These are phyloP conservation scores for Canavalia ensiformis DNA, from an alignment of 306 rosid genomes.

Conservation along the genomic window DNA sequence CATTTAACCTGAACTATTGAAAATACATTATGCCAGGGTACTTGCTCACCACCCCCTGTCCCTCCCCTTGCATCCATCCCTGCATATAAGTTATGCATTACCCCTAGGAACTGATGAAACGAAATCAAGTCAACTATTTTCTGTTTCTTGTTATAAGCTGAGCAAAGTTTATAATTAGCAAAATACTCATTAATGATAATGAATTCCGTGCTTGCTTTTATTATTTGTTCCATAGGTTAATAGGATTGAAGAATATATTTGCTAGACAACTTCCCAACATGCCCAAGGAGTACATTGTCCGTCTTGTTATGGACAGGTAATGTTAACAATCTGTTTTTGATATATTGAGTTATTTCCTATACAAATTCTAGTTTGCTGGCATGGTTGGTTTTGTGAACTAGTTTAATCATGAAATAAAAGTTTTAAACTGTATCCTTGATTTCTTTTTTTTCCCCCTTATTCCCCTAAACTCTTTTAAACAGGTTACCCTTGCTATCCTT, in stretches of 20 bases:
- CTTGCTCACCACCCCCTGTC: background rate
- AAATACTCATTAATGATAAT: slow-evolving; percentile 24
- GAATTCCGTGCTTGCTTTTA: slow-evolving; percentile 44
- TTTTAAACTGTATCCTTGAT: slow-evolving; percentile 16
- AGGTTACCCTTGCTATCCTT: slow-evolving; percentile 23
- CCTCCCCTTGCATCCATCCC: background rate
- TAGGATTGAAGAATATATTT: slow-evolving; percentile 97
- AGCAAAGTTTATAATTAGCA: slow-evolving; percentile 7
- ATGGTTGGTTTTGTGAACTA: slow-evolving; percentile 9
- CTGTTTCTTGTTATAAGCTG: slow-evolving; percentile 2
- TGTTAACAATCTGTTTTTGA: slow-evolving; percentile 25
- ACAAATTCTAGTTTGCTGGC: slow-evolving; percentile 21
- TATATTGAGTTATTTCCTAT: slow-evolving; percentile 21
- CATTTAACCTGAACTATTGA: background rate
- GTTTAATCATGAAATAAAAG: slow-evolving; percentile 34
- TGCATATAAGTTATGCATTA: background rate
- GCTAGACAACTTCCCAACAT: slow-evolving; percentile 95
- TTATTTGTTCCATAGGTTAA: slow-evolving; percentile 68
- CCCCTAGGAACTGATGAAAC: slow-evolving; percentile 18
- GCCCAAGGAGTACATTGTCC: slow-evolving; percentile 99
- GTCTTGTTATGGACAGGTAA: slow-evolving; percentile 99
- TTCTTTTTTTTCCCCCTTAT: background rate
- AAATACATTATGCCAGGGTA: background rate
- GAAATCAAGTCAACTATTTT: slow-evolving; percentile 8
- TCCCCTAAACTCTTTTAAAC: slow-evolving; percentile 10